phyloP scores from a whole-genome alignment of 495 filamentous ascomycete genomes.

The Penicillium mononematosum region DNA sequence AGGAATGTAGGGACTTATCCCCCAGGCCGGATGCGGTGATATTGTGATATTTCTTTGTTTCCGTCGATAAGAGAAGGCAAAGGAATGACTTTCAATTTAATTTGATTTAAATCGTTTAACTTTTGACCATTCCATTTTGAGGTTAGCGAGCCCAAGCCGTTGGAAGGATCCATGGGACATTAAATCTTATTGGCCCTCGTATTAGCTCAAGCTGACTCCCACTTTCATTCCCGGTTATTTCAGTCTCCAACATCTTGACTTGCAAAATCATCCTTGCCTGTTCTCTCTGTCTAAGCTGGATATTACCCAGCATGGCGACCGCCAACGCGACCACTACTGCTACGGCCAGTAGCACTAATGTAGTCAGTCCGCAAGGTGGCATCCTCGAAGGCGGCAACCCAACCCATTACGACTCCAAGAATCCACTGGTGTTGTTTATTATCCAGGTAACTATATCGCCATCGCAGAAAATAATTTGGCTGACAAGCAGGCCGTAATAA shows the following conservation, averaged over 20 bases:
- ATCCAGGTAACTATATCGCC: constrained; percentile 64
- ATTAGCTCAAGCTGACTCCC: constrained; percentile 3
- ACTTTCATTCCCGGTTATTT: background rate
- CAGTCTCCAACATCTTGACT: background rate
- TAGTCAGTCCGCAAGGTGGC: constrained; percentile 45
- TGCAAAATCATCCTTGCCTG: background rate
- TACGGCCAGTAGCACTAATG: constrained; percentile 7
- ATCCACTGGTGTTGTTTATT: constrained; percentile 92
- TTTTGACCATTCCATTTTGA: background rate
- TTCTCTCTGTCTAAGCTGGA: background rate
- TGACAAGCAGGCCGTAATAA: constrained; percentile 69
- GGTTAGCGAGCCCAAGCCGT: background rate
- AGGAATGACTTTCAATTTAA: no score
- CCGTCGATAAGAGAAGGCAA: no score
- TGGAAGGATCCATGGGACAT: background rate
- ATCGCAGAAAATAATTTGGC: constrained; percentile 9
- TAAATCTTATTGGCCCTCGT: constrained; percentile 5
- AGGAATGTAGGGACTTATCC: no score
- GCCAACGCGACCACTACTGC: constrained; percentile 5
- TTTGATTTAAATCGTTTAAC: no score
- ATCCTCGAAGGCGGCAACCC: constrained; percentile 77
- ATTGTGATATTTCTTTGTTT: no score
- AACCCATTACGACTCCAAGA: constrained; percentile 63
- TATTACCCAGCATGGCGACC: constrained; percentile 14
- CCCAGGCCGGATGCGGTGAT: no score